phyloP scores from a whole-genome alignment of 257 asterid genomes.

The Primulina tabacum region DNA sequence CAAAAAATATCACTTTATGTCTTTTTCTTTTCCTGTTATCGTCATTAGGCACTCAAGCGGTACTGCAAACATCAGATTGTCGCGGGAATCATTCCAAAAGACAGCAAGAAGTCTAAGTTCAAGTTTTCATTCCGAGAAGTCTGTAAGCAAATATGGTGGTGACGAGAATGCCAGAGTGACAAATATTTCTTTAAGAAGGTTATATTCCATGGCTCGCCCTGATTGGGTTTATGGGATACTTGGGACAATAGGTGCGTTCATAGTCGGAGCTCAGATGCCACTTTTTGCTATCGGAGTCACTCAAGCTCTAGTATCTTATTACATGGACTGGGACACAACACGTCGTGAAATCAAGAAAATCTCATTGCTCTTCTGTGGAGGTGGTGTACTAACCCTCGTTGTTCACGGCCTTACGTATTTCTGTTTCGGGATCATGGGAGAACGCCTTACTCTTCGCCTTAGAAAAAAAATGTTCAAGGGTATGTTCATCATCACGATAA shows the following conservation, averaged over 20 bases:
- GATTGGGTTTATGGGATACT: slow-evolving; percentile 81
- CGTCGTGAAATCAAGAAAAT: slow-evolving; percentile 77
- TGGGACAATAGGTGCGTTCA: slow-evolving; percentile 76
- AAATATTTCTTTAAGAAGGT: slow-evolving; percentile 49
- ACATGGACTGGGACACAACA: slow-evolving; percentile 98
- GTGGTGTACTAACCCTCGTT: slow-evolving; percentile 70
- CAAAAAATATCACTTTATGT: no score
- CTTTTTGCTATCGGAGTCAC: slow-evolving; percentile 94
- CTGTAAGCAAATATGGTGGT: slow-evolving; percentile 58
- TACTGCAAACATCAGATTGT: slow-evolving; percentile 64
- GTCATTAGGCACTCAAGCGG: slow-evolving; percentile 69
- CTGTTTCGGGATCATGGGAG: slow-evolving; percentile 94
- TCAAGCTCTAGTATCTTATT: slow-evolving; percentile 92
- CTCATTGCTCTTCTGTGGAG: slow-evolving; percentile 75
- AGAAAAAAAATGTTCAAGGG: slow-evolving; percentile 88
- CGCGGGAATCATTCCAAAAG: slow-evolving; percentile 72
- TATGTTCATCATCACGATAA: slow-evolving; percentile 19
- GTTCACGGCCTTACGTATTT: slow-evolving; percentile 76
- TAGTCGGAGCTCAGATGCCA: slow-evolving; percentile 96
- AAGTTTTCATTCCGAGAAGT: slow-evolving; percentile 89
- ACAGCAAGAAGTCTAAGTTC: slow-evolving; percentile 78
- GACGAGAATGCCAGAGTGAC: slow-evolving; percentile 27
- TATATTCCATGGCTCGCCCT: slow-evolving; percentile 79
- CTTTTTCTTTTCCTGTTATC: slow-evolving; percentile 4
- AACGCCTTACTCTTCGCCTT: slow-evolving; percentile 85